Conservation (phyloP, 2,329 filamentous ascomycete species). For the Trichophyton equinum region DNA sequence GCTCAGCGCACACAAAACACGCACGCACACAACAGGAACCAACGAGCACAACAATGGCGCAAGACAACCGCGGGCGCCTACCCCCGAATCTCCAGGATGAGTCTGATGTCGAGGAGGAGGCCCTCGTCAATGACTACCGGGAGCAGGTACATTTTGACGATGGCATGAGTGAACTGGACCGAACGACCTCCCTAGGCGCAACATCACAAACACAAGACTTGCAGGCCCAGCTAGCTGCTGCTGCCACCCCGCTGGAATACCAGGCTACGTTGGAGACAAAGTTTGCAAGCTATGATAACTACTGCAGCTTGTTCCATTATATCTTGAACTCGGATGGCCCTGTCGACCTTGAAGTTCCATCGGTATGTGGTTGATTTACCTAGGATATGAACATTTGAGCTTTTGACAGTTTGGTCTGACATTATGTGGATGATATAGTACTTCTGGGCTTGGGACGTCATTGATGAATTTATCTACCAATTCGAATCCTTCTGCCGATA, state of each 20-base stretch:
- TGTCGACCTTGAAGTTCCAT: constrained; percentile 90
- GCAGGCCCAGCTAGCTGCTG: constrained; percentile 78
- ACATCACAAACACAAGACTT: constrained; percentile 76
- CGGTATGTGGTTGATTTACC: constrained; percentile 42
- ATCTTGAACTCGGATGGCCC: constrained; percentile 99
- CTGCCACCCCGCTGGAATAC: constrained; percentile 90
- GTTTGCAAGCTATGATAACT: constrained; percentile 97
- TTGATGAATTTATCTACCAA: constrained; percentile 99
- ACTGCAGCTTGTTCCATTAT: constrained; percentile 98
- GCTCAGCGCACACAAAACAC: not conserved
- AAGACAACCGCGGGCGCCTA: constrained; percentile 33
- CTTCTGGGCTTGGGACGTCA: constrained; percentile 99
- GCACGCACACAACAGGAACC: constrained; percentile 8
- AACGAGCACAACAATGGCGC: constrained; percentile 30
- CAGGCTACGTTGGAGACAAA: constrained; percentile 91
- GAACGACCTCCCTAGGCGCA: constrained; percentile 55
- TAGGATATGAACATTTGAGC: not conserved
- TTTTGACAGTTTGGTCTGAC: not conserved
- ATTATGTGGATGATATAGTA: constrained; percentile 52
- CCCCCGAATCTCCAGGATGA: constrained; percentile 51
- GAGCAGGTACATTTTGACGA: constrained; percentile 94
- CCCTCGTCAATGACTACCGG: constrained; percentile 86
- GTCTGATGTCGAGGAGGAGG: constrained; percentile 92
- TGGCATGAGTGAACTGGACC: constrained; percentile 68
- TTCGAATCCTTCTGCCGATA: constrained; percentile 99